Conservation (phyloP, 768 basidiomycete genomes). For the Hericium coralloides region DNA sequence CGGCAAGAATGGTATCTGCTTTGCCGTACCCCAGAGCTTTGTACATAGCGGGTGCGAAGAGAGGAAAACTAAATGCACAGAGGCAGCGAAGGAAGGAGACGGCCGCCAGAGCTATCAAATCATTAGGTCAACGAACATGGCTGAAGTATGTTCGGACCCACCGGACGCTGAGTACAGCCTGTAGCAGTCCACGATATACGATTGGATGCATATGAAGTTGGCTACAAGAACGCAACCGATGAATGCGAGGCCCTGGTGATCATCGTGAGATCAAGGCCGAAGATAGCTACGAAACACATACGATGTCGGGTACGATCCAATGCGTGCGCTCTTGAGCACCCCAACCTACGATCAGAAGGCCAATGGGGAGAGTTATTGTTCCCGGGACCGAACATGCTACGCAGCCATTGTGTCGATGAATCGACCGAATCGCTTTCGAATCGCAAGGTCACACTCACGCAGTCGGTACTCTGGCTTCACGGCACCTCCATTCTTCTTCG, state of each 20-base stretch:
- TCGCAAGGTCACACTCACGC: not conserved
- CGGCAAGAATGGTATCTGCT: slow-evolving; percentile 58
- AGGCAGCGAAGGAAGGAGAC: slow-evolving; percentile 53
- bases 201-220: slow-evolving; percentile 52
- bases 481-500: not conserved
- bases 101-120: slow-evolving; percentile 48
- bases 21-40: slow-evolving; percentile 58
- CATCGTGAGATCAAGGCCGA: not conserved
- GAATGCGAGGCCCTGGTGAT: slow-evolving; percentile 42
- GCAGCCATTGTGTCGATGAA: not conserved
- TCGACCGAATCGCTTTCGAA: not conserved
- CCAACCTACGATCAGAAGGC: slow-evolving; percentile 70
- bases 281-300: slow-evolving; percentile 16
- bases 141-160: slow-evolving; percentile 19
- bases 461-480: not conserved
- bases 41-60: slow-evolving; percentile 69
- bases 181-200: slow-evolving; percentile 61
- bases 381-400: slow-evolving; percentile 33
- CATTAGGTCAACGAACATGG: slow-evolving; percentile 2
- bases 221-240: slow-evolving; percentile 52
- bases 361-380: slow-evolving; percentile 51
- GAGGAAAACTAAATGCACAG: slow-evolving; percentile 66
- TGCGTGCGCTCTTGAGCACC: slow-evolving; percentile 42
- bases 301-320: slow-evolving; percentile 69
- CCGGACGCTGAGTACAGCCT: slow-evolving; percentile 61